Conservation (phyloP, 768 basidiomycete species). For the Suillus ampliporus region DNA sequence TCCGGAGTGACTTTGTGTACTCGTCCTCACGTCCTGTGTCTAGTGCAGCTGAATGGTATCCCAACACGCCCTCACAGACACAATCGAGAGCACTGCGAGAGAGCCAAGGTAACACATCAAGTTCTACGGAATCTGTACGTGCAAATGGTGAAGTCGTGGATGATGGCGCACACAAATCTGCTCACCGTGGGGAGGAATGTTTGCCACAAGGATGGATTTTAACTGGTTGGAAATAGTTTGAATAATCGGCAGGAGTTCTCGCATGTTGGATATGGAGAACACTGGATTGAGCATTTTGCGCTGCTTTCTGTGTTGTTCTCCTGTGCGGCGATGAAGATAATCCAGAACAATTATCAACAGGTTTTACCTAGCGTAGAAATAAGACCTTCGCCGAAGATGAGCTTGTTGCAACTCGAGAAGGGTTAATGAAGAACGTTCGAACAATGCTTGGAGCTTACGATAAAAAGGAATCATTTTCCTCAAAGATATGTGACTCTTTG, state of each 20-base stretch:
- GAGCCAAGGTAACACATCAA: constrained; percentile 32
- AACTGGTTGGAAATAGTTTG: constrained; percentile 22
- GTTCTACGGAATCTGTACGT: constrained; percentile 16
- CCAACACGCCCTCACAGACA: constrained; percentile 29
- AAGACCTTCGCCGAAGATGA: constrained; percentile 34
- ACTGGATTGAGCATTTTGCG: constrained; percentile 13
- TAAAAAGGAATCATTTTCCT: constrained; percentile 25
- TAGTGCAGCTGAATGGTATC: constrained; percentile 28
- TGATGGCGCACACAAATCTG: not conserved
- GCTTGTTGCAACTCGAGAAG: not conserved
- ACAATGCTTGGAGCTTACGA: constrained; percentile 15
- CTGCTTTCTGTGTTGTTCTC: constrained; percentile 11
- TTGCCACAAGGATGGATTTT: not conserved
- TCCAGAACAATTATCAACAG: not conserved
- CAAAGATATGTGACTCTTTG: constrained; percentile 30
- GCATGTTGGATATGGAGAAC: constrained; percentile 10
- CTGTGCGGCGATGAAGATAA: constrained; percentile 6
- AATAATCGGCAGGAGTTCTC: constrained; percentile 15
- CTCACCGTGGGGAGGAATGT: not conserved
- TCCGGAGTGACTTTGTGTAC: constrained; percentile 24
- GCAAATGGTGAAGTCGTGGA: not conserved
- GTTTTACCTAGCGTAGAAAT: constrained; percentile 29
- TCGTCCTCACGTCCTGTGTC: constrained; percentile 19
- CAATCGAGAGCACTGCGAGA: constrained; percentile 30
- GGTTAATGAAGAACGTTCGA: not conserved